Conservation (phyloP, 352 stramenopile species). For the Pythium monospermum region DNA sequence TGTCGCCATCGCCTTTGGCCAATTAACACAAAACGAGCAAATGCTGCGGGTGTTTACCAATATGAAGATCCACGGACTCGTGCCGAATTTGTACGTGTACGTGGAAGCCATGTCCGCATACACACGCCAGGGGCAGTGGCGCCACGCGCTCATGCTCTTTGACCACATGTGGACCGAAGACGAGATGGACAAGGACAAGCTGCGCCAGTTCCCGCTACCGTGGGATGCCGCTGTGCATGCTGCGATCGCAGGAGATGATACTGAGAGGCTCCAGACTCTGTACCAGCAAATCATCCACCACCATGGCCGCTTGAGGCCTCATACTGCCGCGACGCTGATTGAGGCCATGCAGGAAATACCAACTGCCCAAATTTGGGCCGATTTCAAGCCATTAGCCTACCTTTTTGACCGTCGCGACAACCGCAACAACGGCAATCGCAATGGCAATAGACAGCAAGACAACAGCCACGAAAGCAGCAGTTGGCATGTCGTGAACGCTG, state of each 20-base stretch:
- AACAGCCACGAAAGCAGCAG: conserved; percentile 18
- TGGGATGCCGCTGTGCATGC: conserved; percentile 64
- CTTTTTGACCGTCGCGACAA: conserved; percentile 29
- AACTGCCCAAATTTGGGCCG: conserved; percentile 45
- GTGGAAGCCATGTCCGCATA: conserved; percentile 68
- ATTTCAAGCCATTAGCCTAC: conserved; percentile 40
- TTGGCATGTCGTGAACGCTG: conserved; percentile 50
- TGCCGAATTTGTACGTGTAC: conserved; percentile 67
- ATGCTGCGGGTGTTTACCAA: conserved; percentile 63
- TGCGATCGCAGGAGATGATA: conserved; percentile 39
- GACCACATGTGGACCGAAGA: conserved; percentile 55
- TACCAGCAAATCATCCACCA: conserved; percentile 41
- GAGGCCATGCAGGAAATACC: conserved; percentile 36
- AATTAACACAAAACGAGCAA: conserved; percentile 31
- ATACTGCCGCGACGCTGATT: conserved; percentile 42
- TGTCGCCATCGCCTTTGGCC: conserved; percentile 52
- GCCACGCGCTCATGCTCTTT: conserved; percentile 67
- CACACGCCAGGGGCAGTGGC: conserved; percentile 55
- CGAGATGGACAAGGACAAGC: conserved; percentile 30
- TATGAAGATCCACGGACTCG: conserved; percentile 69
- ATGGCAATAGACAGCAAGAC: neutral
- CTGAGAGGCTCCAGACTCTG: conserved; percentile 35
- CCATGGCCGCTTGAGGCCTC: conserved; percentile 36
- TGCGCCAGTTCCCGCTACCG: conserved; percentile 41
- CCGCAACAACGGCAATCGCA: conserved; percentile 8